Conservation (phyloP, 2,329 filamentous ascomycete genomes). For the Nigrospora osmanthi region DNA sequence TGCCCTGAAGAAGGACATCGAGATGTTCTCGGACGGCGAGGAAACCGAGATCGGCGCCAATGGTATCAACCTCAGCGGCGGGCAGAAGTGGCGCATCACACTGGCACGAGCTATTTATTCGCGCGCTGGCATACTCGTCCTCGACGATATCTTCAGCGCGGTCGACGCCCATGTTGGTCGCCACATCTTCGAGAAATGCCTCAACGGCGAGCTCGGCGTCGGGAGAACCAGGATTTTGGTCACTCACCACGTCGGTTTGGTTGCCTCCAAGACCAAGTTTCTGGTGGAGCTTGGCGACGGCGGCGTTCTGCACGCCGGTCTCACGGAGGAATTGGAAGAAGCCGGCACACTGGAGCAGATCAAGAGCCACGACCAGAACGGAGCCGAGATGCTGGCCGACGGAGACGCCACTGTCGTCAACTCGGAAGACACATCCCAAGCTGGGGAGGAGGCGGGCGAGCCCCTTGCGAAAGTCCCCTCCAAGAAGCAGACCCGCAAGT, state of each 20-base stretch:
- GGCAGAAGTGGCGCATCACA: slow-evolving; percentile 76
- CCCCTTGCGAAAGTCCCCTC: slow-evolving; percentile 41
- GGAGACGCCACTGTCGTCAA: slow-evolving; percentile 45
- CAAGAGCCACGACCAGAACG: slow-evolving; percentile 44
- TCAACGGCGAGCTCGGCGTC: slow-evolving; percentile 61
- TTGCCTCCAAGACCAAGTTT: slow-evolving; percentile 64
- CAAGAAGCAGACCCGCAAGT: slow-evolving; percentile 53
- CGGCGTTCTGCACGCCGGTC: slow-evolving; percentile 53
- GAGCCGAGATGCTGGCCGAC: slow-evolving; percentile 33
- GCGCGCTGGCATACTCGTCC: slow-evolving; percentile 63
- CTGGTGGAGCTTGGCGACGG: slow-evolving; percentile 67
- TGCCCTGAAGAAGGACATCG: slow-evolving; percentile 66
- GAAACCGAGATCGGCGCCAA: slow-evolving; percentile 77
- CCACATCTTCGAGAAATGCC: slow-evolving; percentile 69
- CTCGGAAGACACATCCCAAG: slow-evolving; percentile 39
- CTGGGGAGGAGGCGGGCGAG: slow-evolving; percentile 30
- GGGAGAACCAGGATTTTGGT: slow-evolving; percentile 71
- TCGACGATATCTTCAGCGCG: slow-evolving; percentile 80
- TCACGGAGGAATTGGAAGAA: slow-evolving; percentile 55
- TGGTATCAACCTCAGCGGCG: slow-evolving; percentile 76
- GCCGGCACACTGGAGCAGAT: slow-evolving; percentile 50
- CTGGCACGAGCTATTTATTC: slow-evolving; percentile 77
- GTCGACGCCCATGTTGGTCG: slow-evolving; percentile 76
- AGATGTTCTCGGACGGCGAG: slow-evolving; percentile 70
- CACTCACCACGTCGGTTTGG: slow-evolving; percentile 71